Evolutionary conservation across 352 stramenopile species (phyloP).

Genomic region (Pythium aristosporum): DNA sequence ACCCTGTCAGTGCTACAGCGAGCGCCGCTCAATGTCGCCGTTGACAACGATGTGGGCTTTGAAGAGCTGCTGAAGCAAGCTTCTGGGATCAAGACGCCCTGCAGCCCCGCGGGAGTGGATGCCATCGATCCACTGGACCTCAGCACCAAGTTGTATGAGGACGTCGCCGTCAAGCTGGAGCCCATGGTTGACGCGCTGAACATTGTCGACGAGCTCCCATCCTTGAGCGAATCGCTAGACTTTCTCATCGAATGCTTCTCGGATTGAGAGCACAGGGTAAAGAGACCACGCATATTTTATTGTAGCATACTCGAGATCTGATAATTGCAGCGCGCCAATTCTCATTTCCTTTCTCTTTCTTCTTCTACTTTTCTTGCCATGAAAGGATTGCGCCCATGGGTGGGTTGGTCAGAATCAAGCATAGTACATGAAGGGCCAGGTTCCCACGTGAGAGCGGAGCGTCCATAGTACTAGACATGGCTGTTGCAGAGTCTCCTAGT

Average conservation of each 20-base stretch:
- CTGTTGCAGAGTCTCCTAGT: no score
- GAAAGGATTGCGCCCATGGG: no score
- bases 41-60: constrained; percentile 11
- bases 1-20: constrained; percentile 8
- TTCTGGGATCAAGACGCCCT: neutral
- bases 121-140: constrained; percentile 11
- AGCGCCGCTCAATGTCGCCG: neutral
- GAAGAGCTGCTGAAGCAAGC: constrained; percentile 16
- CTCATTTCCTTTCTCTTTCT: neutral
- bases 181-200: neutral
- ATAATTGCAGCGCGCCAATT: constrained; percentile 1
- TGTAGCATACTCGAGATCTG: constrained; percentile 9
- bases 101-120: constrained; percentile 13
- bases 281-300: constrained; percentile 18
- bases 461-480: no score
- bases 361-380: no score
- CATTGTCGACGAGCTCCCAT: constrained; percentile 1
- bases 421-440: no score
- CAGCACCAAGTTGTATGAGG: neutral
- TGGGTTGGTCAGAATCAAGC: no score
- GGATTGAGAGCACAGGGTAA: constrained; percentile 5
- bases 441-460: no score
- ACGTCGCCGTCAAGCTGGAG: constrained; percentile 2
- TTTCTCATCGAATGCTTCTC: constrained; percentile 23
- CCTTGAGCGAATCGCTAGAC: constrained; percentile 21